Conservation (phyloP, 306 rosid species). For the Dryas alaskensis region DNA sequence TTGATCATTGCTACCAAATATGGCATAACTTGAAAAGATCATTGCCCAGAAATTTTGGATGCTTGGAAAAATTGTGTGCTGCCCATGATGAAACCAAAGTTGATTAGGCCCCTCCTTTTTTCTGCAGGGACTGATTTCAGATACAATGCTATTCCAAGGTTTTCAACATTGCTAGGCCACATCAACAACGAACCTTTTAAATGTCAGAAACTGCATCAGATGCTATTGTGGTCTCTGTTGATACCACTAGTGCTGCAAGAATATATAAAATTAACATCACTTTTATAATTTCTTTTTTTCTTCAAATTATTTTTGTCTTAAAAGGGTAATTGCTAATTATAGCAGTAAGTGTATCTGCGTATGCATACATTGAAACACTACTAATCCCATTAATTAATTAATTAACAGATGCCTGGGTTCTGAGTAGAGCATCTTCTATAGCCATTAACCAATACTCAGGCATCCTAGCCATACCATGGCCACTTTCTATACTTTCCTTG, state of each 20-base stretch:
- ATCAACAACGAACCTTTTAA: conserved; percentile 15
- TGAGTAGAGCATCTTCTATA: neutral
- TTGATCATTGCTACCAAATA: neutral
- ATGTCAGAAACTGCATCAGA: conserved; percentile 20
- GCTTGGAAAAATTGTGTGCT: neutral
- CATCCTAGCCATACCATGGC: neutral
- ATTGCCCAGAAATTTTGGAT: neutral
- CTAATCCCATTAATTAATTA: too few species aligned
- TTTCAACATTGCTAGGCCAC: neutral
- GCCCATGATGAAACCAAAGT: neutral
- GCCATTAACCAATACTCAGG: neutral
- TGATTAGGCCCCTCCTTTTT: neutral
- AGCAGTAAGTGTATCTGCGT: too few species aligned
- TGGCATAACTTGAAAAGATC: neutral
- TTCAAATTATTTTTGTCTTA: neutral
- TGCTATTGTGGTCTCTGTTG: conserved; percentile 13
- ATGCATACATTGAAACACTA: too few species aligned
- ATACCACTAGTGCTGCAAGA: conserved; percentile 12
- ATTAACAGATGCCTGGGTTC: conserved; percentile 6
- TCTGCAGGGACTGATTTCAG: conserved; percentile 8
- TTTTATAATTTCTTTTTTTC: neutral
- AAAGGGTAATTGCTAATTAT: neutral
- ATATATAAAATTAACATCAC: neutral
- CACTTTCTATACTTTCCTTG: neutral
- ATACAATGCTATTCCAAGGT: neutral